Conservation (phyloP, 1,284 basidiomycete species). For the Exobasidium rhododendri region DNA sequence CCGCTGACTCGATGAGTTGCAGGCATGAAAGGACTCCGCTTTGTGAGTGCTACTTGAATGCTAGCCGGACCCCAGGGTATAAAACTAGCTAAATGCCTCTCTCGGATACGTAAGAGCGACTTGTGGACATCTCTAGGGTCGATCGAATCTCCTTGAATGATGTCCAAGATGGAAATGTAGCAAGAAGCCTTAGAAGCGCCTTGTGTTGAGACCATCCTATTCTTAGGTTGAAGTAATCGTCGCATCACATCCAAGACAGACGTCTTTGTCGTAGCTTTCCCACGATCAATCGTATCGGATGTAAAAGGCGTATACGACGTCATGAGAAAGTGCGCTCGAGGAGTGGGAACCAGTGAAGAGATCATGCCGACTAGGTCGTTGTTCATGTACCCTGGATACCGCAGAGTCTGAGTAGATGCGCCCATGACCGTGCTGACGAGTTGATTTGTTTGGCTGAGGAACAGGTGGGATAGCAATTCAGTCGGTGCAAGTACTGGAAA, state of each 20-base stretch:
- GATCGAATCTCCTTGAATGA: constrained; percentile 90
- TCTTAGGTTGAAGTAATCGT: constrained; percentile 92
- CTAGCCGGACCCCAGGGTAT: constrained; percentile 99
- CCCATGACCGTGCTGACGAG: constrained; percentile 58
- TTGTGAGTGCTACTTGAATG: constrained; percentile 93
- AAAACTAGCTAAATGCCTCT: constrained; percentile 93
- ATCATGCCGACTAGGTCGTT: constrained; percentile 95
- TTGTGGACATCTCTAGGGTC: constrained; percentile 99
- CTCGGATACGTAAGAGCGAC: constrained; percentile 90
- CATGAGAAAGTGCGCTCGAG: constrained; percentile 98
- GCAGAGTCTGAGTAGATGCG: constrained; percentile 91
- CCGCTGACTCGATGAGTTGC: constrained; percentile 89
- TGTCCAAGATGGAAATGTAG: constrained; percentile 97
- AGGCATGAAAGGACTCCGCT: constrained; percentile 81
- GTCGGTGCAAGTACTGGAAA: no score
- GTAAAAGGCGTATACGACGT: constrained; percentile 99
- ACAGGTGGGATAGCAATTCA: neutral
- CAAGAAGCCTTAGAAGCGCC: constrained; percentile 48
- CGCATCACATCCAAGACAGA: constrained; percentile 92
- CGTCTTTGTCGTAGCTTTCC: constrained; percentile 54
- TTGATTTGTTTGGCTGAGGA: constrained; percentile 59
- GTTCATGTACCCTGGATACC: constrained; percentile 99
- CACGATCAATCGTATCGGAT: constrained; percentile 64
- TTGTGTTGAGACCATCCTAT: constrained; percentile 93
- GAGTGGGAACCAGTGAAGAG: constrained; percentile 93